Evolutionary conservation across 225 moss, liverwort and hornwort genomes (phyloP), one percentile per base, ranked within the genome.

Genomic region (Lunularia cruciata): DNA sequence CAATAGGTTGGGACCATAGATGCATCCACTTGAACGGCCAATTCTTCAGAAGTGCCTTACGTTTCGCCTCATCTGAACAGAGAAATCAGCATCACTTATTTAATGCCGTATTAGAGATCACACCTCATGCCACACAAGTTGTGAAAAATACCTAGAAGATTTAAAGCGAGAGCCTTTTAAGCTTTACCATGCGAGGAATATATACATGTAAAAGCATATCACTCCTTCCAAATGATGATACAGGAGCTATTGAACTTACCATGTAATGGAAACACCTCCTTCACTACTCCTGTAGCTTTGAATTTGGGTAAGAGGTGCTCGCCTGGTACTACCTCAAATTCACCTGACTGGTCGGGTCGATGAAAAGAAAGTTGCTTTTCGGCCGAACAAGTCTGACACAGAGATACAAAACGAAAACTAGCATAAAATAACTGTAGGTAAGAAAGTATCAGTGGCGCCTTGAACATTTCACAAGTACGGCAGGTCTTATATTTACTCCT

Each of bases 191-290:
- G 31, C 46, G 1, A 72, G 67, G 71, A 3, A 19, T 66, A 47
- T 33, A 56, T 47, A 15, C 55, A 22, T 15, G 42, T 16, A n/a
- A n/a, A n/a, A n/a, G n/a, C n/a, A n/a, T n/a, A n/a, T n/a, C n/a
- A n/a, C n/a, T n/a, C n/a, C 31, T n/a, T 5, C 59, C 4, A 19
- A 20, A 33, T 34, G 43, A n/a, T 39, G 34, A 7, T 27, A 26
- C 7, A 59, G n/a, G n/a, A n/a, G n/a, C 8, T 12, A 38, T 28
- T 19, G 40, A 63, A 46, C 51, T 75, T 83, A 96, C 96, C 92
- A 74, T 96, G 96, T 45, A 96, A 76, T 2, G 96, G 92, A 75
- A 92, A 90, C n/a, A 88, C 67, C 51, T 96, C 96, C 58, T 82
- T 75, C 18, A 96, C 79, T 46, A 96, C 65, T 43, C 90, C 89